These are phyloP conservation scores for Rhodotorula kratochvilovae DNA, from an alignment of 768 basidiomycete genomes.

Conservation along the genomic window DNA sequence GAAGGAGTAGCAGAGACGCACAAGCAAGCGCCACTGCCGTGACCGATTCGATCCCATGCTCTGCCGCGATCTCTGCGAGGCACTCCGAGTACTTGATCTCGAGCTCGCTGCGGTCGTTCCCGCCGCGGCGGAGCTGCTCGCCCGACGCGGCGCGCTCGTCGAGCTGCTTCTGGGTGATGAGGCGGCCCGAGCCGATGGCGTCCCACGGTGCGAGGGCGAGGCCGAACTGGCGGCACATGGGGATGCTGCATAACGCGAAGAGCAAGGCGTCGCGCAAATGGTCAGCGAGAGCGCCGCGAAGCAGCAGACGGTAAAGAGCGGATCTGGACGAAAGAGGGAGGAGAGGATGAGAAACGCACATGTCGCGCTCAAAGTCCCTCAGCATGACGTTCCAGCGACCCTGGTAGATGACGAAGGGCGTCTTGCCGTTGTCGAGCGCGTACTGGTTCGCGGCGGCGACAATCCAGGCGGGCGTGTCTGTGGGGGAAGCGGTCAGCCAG, in stretches of 20 bases:
- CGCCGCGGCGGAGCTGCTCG: slow-evolving; percentile 13
- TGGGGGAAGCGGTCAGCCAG: slow-evolving; percentile 49
- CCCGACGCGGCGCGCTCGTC: slow-evolving; percentile 29
- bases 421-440: slow-evolving; percentile 53
- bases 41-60: slow-evolving; percentile 3
- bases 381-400: slow-evolving; percentile 52
- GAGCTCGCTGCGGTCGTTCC: slow-evolving; percentile 13
- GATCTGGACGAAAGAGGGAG: too few relatives aligned
- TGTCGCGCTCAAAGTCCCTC: slow-evolving; percentile 57
- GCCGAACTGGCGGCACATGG: slow-evolving; percentile 19
- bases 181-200: slow-evolving; percentile 19
- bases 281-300: background rate
- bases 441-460: slow-evolving; percentile 56
- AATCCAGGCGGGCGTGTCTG: slow-evolving; percentile 56
- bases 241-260: background rate
- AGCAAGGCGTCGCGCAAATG: background rate
- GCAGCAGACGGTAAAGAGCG: background rate
- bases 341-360: slow-evolving; percentile 43
- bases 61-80: background rate
- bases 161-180: slow-evolving; percentile 17
- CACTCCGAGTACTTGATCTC: slow-evolving; percentile 3
- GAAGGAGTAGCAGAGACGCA: slow-evolving; percentile 46
- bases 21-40: slow-evolving; percentile 10
- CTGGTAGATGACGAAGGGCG: slow-evolving; percentile 59
- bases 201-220: slow-evolving; percentile 21